Percentiles rank a stretch among this genome's conserved stretches.
These are phyloP conservation scores for Chytriomyces sp. DNA, from an alignment of 192 early-diverging fungal species.

Conservation along the genomic window DNA sequence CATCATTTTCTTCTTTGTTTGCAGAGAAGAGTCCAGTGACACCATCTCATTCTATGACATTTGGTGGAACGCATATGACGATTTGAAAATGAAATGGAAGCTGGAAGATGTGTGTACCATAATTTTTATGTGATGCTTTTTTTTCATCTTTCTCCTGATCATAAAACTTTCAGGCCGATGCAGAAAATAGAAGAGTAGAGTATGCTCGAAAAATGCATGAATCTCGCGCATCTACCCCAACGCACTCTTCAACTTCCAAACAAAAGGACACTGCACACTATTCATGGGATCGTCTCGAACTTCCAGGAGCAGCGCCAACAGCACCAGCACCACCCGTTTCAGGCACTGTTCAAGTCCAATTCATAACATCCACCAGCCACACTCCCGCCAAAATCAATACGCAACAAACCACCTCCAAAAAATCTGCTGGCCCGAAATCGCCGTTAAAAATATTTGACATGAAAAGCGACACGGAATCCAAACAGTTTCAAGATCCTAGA, in stretches of 20 bases:
- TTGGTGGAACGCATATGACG: constrained; percentile 31
- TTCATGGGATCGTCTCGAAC: not conserved
- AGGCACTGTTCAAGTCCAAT: too few relatives aligned
- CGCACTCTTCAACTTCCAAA: not conserved
- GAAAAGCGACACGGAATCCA: not conserved
- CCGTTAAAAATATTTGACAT: constrained; percentile 15
- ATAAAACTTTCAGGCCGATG: not conserved
- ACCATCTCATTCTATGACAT: constrained; percentile 8
- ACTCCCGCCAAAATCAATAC: not conserved
- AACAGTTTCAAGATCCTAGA: constrained; percentile 12
- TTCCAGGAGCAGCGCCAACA: not conserved
- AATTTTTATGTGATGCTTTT: not conserved
- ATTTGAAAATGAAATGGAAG: constrained; percentile 10
- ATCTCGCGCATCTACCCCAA: not conserved
- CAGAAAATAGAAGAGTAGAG: not conserved
- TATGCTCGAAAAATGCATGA: not conserved
- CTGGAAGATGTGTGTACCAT: not conserved
- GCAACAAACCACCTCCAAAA: not conserved
- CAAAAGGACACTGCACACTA: not conserved
- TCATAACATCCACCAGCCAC: not conserved
- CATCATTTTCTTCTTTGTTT: not conserved
- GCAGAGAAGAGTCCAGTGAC: constrained; percentile 2
- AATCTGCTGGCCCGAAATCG: not conserved
- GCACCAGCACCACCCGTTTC: too few relatives aligned
- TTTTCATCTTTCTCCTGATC: not conserved